Conservation (phyloP, 2,329 filamentous ascomycete genomes). For the Tolypocladium endophyticum region DNA sequence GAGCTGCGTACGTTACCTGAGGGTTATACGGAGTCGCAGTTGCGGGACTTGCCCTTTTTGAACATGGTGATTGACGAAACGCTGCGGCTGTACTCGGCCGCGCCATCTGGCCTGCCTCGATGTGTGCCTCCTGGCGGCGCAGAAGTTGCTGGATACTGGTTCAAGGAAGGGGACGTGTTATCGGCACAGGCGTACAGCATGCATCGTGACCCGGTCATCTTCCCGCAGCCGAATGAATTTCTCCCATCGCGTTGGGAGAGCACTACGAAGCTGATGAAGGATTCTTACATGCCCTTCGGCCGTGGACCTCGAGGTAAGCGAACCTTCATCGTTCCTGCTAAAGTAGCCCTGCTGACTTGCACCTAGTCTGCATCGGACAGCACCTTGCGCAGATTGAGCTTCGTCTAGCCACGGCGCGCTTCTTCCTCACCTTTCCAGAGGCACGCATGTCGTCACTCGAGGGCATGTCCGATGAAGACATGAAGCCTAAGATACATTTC, state of each 20-base stretch:
- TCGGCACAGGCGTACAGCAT: conserved; percentile 34
- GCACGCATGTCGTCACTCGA: conserved; percentile 18
- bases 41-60: conserved; percentile 24
- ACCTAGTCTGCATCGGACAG: conserved; percentile 40
- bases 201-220: conserved; percentile 30
- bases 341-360: not conserved
- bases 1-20: conserved; percentile 24
- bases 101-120: conserved; percentile 27
- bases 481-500: conserved; percentile 23
- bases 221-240: conserved; percentile 23
- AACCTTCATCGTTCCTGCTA: not conserved
- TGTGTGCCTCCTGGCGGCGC: conserved; percentile 27
- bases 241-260: conserved; percentile 8
- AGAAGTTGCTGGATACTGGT: conserved; percentile 22
- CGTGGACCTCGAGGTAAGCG: conserved; percentile 33
- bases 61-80: conserved; percentile 33
- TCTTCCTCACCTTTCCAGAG: conserved; percentile 37
- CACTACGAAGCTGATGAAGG: conserved; percentile 29
- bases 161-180: conserved; percentile 29
- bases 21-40: conserved; percentile 8
- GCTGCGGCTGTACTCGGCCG: conserved; percentile 30
- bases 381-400: conserved; percentile 48
- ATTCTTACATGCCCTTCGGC: conserved; percentile 41
- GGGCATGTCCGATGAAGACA: conserved; percentile 23
- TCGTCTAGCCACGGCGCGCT: conserved; percentile 36